Evolutionary conservation across 75 land plant genomes (phyloP).

Genomic region (Azolla pinnata): DNA sequence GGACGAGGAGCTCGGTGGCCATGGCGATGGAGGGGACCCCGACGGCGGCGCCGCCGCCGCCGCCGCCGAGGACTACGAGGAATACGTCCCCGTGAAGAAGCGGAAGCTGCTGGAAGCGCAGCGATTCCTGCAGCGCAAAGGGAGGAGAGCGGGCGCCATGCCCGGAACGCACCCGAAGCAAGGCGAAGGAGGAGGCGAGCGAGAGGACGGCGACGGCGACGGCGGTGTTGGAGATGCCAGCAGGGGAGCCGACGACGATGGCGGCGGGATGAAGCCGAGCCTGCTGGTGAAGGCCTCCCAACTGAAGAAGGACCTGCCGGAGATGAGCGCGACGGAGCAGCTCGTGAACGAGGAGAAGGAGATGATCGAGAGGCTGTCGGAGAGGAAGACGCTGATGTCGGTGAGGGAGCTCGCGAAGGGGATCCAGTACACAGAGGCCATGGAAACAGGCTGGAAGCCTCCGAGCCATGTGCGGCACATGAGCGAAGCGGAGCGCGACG

Average conservation of each 20-base stretch:
- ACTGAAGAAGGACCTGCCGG: slow-evolving; percentile 64
- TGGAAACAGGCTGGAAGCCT: slow-evolving; percentile 82
- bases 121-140: slow-evolving; percentile 58
- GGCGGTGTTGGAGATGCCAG: too few species aligned
- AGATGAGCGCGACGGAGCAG: slow-evolving; percentile 60
- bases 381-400: slow-evolving; percentile 68
- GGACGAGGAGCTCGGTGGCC: background rate
- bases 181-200: slow-evolving; percentile 1
- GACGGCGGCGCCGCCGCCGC: slow-evolving; percentile 13
- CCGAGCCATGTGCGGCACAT: slow-evolving; percentile 45
- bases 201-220: slow-evolving; percentile 14
- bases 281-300: slow-evolving; percentile 75
- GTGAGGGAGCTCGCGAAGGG: slow-evolving; percentile 91
- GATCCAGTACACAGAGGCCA: slow-evolving; percentile 72
- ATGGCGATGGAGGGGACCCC: background rate
- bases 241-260: slow-evolving; percentile 10
- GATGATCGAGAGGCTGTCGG: slow-evolving; percentile 80
- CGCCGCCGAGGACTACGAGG: slow-evolving; percentile 58
- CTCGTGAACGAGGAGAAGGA: slow-evolving; percentile 73
- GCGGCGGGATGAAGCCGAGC: slow-evolving; percentile 61
- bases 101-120: slow-evolving; percentile 71
- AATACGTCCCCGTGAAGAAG: slow-evolving; percentile 73
- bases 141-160: too few species aligned
- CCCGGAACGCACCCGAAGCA: too few species aligned
- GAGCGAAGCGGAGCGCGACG: slow-evolving; percentile 40